Percentiles rank a stretch among this genome's conserved stretches.
Evolutionary conservation across 306 rosid genomes (phyloP).

Genomic region (Adenanthera pavonina): DNA sequence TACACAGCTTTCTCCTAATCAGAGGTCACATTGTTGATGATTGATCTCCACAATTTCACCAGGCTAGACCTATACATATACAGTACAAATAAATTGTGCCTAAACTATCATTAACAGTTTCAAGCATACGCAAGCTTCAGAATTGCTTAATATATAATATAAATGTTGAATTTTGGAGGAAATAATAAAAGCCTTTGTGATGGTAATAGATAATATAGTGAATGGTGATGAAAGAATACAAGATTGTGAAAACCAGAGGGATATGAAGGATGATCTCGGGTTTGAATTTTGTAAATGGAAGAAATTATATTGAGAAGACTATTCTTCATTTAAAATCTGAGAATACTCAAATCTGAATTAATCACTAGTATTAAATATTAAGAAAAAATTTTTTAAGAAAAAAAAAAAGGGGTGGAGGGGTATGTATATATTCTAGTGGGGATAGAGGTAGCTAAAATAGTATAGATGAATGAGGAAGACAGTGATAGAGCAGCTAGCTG

Average conservation of each 20-base stretch:
- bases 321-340: no score
- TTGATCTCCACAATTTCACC: neutral
- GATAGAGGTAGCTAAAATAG: neutral
- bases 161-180: neutral
- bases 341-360: no score
- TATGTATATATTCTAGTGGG: neutral
- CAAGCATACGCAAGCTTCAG: neutral
- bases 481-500: constrained; percentile 26
- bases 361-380: no score
- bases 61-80: neutral
- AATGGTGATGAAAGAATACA: no score
- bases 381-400: no score
- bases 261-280: no score
- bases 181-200: no score
- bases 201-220: no score
- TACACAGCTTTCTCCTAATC: constrained; percentile 13
- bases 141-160: neutral
- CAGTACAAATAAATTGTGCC: neutral
- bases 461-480: neutral
- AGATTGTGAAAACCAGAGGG: no score
- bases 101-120: neutral
- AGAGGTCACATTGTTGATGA: neutral
- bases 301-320: no score
- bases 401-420: no score
- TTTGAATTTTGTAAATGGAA: no score